Evolutionary conservation across 108 stramenopile species (phyloP), one percentile per base, ranked within the genome.

Genomic region (Stephanodiscus minutulus): DNA sequence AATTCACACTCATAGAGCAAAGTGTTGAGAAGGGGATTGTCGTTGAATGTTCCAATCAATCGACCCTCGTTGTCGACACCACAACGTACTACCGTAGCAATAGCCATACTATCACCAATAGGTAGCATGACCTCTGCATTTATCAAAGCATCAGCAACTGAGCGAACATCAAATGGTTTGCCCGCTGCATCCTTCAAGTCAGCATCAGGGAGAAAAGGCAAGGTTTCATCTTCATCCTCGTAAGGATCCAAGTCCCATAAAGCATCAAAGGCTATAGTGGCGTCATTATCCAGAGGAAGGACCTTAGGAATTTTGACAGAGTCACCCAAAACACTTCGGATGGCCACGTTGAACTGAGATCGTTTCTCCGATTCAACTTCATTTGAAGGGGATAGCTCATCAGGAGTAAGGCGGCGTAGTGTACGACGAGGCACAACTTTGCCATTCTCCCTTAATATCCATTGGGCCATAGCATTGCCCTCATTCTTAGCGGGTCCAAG

Each of bases 401-500:
- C 53, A 17, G 61, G 50, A 1, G 77, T 76, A 0, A 83, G 41
- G 7, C 47, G 52, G 8, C 64, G 68, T 3, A 33, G 18, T 11
- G 73, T 35, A n/a, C 68, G 20, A 3, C 68, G 50, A 15, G 69
- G 56, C 1, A 71, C 22, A 0, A 80, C 63, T 31, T 61, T 60
- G 0, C 74, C 74, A 52, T 64, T 70, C 0, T 44, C 56, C 33
- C 57, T 82, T 22, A 85, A 39, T 3, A 78, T 46, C 81, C 77
- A 82, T 50, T 82, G 76, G 2, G 68, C 25, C 81, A 82, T 82
- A 22, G 68, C 77, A 49, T 79, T 82, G 22, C 81, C 81, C 20
- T 59, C 55, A 25, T 73, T 64, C 56, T 68, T 70, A 7, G 68
- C 37, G 11, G 73, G 81, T 28, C 82, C 82, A 25, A 83, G 70